Base-by-base conservation (phyloP, 371 early-diverging fungal species). In the Rhizopus sp. region DNA sequence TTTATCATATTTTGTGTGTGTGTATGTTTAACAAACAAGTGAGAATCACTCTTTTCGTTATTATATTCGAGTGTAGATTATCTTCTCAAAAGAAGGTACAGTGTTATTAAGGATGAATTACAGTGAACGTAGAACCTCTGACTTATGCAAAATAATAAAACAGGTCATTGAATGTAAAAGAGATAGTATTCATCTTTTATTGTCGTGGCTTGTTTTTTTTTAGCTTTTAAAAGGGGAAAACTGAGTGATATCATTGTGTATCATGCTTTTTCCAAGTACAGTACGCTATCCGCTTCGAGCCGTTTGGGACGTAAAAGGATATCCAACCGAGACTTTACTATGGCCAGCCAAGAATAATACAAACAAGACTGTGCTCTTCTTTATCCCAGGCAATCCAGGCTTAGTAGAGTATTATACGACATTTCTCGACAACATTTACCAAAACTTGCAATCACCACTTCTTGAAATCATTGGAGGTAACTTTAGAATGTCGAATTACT, bases 361-460 rank as follows among this genome's bases (percentile, higher is more conserved):
- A 31, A 67, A 45, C 3, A 73, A 73, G 48, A 83, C 77, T 3
- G 72, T 85, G 10, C 60, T 85, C 1, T 63, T 85, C 38, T 80
- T 85, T 63, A 70, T 85, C 53, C 82, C 82, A 35, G 90, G 89
- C 4, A 89, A 89, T 70, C 90, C 89, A 4, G 92, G 92, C 9
- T 51, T 90, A 34, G 77, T 86, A 35, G 84, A 87, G 41, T 91
- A 88, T 66, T 91, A 91, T 55, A 80, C 69, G 5, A 68, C 70
- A 2, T 91, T 89, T 59, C 76, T 86, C 45, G 69, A 80, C 50
- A 66, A 63, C 7, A 71, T 87, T 50, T 67, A 84, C 35, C 53
- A 69, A 60, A 29, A 63, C 41, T 50, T 72, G 10, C 50, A 47
- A 3, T 41, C 57, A 7, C 46, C 61, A 13, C 55, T 62, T 48